Base-by-base conservation (phyloP, 352 stramenopile genomes). In the Discostella stelligera region DNA sequence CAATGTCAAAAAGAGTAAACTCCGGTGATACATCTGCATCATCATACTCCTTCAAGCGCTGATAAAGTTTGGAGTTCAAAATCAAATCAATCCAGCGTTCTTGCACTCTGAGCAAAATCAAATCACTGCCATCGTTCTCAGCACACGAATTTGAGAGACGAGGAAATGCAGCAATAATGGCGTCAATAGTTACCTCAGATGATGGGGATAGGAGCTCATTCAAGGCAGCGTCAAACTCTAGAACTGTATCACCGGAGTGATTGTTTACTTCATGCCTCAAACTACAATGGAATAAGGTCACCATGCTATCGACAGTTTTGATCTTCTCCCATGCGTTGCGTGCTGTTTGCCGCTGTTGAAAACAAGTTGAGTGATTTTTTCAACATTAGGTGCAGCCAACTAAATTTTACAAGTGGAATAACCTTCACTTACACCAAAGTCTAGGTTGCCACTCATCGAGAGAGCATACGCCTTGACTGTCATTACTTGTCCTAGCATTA, bases 91-190 rank as follows among this genome's bases (percentile, higher is more conserved):
- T 41, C 75, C 75, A 83, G n/a, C 75, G 52, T 44, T 83, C 75
- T 53, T 83, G 75, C 11, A 79, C 46, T 39, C 62, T 56, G 21
- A 83, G 63, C 4, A 83, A 48, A 16, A 83, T 32, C 9, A 72
- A 18, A 5, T 68, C 68, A 21, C 63, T 69, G 49, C 65, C 63
- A 64, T 70, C 69, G 41, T 67, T 74, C n/a, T 76, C 68, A 18
- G 71, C 63, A 49, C 75, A 83, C n/a, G 63, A 79, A 27, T 79
- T 83, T 1, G 75, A 79, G 20, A 83, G 27, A 27, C 68, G 75
- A 2, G 75, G 69, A 62, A 83, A 83, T 4, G 66, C 53, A 53
- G 59, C 44, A 37, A 83, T 50, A 18, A 79, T 58, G 18, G 75
- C 49, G 58, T 76, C 63, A 53, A 52, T 23, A 46, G 13, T 46